Conservation (phyloP, 495 filamentous ascomycete species). For the Neurospora sp. region DNA sequence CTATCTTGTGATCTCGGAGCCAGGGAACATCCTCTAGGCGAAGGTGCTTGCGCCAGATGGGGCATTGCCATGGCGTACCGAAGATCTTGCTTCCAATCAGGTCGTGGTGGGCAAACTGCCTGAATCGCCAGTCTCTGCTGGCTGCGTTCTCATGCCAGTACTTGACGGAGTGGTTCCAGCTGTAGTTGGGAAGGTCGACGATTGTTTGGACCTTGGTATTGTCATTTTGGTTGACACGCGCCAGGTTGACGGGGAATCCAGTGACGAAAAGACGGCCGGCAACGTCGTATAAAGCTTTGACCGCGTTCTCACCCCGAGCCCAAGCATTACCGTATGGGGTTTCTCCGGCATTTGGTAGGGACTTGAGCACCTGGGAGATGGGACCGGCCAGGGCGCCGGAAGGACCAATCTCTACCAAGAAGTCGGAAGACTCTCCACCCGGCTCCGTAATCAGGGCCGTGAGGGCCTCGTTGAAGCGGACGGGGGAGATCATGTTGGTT, state of each 20-base stretch:
- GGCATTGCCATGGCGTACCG: slow-evolving; percentile 9
- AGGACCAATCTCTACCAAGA: slow-evolving; percentile 45
- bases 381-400: slow-evolving; percentile 38
- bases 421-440: neutral
- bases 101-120: slow-evolving; percentile 4
- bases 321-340: slow-evolving; percentile 18
- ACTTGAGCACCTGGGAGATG: slow-evolving; percentile 27
- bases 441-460: neutral
- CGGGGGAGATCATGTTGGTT: slow-evolving; percentile 23
- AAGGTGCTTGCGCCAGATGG: slow-evolving; percentile 35
- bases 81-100: slow-evolving; percentile 8
- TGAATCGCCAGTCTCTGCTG: slow-evolving; percentile 11
- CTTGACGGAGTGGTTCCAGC: slow-evolving; percentile 17
- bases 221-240: slow-evolving; percentile 1
- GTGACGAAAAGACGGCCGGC: slow-evolving; percentile 25
- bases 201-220: neutral
- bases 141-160: slow-evolving; percentile 10
- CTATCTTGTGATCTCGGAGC: slow-evolving; percentile 32
- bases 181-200: slow-evolving; percentile 29
- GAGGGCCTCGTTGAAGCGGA: slow-evolving; percentile 29
- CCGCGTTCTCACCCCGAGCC: slow-evolving; percentile 14
- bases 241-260: slow-evolving; percentile 1
- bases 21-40: slow-evolving; percentile 21
- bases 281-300: slow-evolving; percentile 14
- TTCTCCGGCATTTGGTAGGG: neutral